phyloP scores from a whole-genome alignment of 2,329 filamentous ascomycete genomes.

The Ciborinia camelliae region DNA sequence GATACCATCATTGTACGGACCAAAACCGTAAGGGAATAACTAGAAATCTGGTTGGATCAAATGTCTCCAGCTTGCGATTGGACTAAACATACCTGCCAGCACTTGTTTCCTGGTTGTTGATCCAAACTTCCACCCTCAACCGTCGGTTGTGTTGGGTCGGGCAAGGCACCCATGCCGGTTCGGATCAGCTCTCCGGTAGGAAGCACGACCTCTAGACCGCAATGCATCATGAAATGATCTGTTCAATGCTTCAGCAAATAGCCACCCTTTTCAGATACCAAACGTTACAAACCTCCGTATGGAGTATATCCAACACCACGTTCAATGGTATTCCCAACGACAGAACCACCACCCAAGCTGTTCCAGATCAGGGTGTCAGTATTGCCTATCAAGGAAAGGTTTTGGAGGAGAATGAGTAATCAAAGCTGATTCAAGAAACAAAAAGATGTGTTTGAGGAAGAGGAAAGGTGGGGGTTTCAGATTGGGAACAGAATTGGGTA shows the following conservation, averaged over 20 bases:
- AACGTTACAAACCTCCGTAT: constrained; percentile 38
- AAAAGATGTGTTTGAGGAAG: no score
- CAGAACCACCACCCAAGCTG: constrained; percentile 43
- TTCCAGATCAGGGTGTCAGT: no score
- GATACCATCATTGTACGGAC: constrained; percentile 41
- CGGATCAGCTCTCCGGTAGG: constrained; percentile 46
- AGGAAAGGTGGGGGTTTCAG: no score
- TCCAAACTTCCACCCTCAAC: constrained; percentile 16
- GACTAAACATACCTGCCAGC: constrained; percentile 34
- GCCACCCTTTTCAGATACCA: not conserved
- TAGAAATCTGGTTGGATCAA: not conserved
- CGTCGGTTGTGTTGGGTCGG: constrained; percentile 19
- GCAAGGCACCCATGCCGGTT: constrained; percentile 47
- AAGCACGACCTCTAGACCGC: constrained; percentile 45
- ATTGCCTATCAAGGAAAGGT: no score
- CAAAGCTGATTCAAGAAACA: no score
- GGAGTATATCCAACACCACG: constrained; percentile 48
- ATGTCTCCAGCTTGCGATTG: not conserved
- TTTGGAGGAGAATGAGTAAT: no score
- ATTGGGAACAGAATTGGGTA: no score
- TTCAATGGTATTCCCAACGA: constrained; percentile 47
- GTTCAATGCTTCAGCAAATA: constrained; percentile 27
- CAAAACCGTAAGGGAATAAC: constrained; percentile 39
- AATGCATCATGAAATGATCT: constrained; percentile 42
- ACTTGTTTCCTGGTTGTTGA: constrained; percentile 40